A percentile compares a stretch with the other conserved stretches of the same genome.
Evolutionary conservation across 306 rosid species (phyloP).

Genomic region (Vigna trinervia): DNA sequence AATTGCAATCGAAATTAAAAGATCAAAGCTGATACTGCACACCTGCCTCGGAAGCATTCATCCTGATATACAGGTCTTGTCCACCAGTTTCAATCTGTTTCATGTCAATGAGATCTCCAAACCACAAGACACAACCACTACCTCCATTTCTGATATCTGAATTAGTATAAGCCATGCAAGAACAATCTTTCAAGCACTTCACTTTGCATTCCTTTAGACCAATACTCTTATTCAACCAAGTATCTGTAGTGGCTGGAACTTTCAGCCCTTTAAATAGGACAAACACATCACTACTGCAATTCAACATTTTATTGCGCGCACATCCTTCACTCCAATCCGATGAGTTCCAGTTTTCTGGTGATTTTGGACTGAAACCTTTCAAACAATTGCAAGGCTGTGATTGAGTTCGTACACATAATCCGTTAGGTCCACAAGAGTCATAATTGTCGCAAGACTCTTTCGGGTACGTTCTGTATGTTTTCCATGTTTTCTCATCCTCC

Average conservation of each 20-base stretch:
- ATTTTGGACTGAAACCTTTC: conserved; percentile 40
- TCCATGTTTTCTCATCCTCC: conserved; percentile 21
- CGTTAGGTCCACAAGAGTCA: conserved; percentile 46
- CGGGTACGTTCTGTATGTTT: background rate
- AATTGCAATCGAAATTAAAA: background rate
- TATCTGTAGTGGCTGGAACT: conserved; percentile 24
- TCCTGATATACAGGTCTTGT: conserved; percentile 42
- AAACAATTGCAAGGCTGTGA: conserved; percentile 37
- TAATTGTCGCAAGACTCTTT: conserved; percentile 34
- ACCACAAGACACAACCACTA: conserved; percentile 52
- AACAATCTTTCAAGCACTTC: conserved; percentile 46
- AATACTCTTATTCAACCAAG: conserved; percentile 18
- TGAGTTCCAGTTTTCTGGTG: conserved; percentile 16
- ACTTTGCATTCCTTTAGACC: conserved; percentile 28
- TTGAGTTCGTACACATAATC: conserved; percentile 12
- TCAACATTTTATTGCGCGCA: conserved; percentile 16
- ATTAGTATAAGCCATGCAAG: conserved; percentile 52
- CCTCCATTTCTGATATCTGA: conserved; percentile 32
- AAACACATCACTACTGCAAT: conserved; percentile 43
- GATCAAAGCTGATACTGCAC: background rate
- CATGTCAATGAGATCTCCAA: conserved; percentile 46
- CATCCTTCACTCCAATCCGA: conserved; percentile 9
- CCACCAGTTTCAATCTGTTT: conserved; percentile 2
- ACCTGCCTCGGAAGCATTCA: conserved; percentile 42
- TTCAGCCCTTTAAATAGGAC: conserved; percentile 1